phyloP scores from a whole-genome alignment of 2,329 filamentous ascomycete species.

The Fusarium gaditjirri region DNA sequence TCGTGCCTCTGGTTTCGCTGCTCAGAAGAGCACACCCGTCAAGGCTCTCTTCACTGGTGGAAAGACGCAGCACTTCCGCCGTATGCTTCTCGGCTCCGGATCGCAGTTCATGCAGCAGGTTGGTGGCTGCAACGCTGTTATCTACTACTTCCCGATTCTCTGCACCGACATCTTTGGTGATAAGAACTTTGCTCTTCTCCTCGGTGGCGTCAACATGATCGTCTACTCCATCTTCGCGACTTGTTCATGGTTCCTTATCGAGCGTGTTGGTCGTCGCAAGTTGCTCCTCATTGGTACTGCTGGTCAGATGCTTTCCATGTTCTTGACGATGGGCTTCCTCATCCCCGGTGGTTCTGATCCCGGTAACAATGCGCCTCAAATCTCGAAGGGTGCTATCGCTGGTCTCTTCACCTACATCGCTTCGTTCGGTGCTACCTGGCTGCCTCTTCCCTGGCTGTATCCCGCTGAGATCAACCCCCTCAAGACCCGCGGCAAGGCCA shows the following conservation, averaged over 20 bases:
- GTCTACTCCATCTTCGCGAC: constrained; percentile 68
- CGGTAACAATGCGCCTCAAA: constrained; percentile 51
- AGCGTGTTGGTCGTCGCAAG: constrained; percentile 58
- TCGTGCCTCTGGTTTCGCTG: constrained; percentile 60
- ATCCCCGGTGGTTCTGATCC: constrained; percentile 67
- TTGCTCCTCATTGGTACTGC: constrained; percentile 57
- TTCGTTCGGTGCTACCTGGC: constrained; percentile 73
- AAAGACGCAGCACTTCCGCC: constrained; percentile 73
- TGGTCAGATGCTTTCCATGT: constrained; percentile 65
- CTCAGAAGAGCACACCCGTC: constrained; percentile 58
- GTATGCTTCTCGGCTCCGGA: constrained; percentile 69
- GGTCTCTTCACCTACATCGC: constrained; percentile 77
- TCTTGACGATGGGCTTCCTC: constrained; percentile 70
- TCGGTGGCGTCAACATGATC: constrained; percentile 62
- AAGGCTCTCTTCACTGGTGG: constrained; percentile 69
- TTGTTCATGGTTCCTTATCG: constrained; percentile 64
- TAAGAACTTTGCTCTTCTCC: constrained; percentile 60
- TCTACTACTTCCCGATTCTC: constrained; percentile 70
- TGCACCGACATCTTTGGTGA: constrained; percentile 52
- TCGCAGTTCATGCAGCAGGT: constrained; percentile 72
- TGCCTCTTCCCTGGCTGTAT: constrained; percentile 71
- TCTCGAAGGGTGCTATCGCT: constrained; percentile 73
- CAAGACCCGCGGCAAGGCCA: constrained; percentile 58
- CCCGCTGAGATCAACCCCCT: constrained; percentile 65
- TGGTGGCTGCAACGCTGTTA: constrained; percentile 67